These are phyloP conservation scores for Maudiozyma turicensis DNA, from an alignment of 805 yeast genomes.

Conservation along the genomic window DNA sequence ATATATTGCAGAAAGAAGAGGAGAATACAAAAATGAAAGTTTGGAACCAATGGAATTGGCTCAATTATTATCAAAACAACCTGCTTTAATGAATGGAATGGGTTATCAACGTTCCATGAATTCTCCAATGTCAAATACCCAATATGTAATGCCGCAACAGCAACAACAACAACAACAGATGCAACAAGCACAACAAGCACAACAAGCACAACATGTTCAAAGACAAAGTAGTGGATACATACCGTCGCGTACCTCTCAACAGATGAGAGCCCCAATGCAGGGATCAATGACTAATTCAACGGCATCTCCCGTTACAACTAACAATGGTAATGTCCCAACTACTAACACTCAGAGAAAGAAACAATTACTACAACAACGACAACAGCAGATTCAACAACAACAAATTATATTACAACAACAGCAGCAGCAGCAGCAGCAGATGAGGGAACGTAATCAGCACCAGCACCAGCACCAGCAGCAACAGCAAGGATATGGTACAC, in stretches of 20 bases:
- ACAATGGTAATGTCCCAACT: neutral
- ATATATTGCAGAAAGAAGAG: conserved; percentile 32
- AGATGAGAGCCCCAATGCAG: neutral
- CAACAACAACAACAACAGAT: neutral
- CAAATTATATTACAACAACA: neutral
- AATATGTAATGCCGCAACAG: neutral
- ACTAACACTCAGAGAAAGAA: neutral
- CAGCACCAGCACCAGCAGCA: neutral
- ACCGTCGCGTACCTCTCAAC: neutral
- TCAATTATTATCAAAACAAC: conserved; percentile 6
- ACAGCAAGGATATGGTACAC: neutral
- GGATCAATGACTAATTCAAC: neutral
- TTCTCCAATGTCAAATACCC: neutral
- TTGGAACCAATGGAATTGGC: conserved; percentile 17
- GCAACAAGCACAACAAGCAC: neutral
- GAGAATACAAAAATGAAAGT: conserved; percentile 29
- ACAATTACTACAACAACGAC: neutral
- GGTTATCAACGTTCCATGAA: neutral
- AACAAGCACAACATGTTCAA: neutral
- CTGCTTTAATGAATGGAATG: neutral
- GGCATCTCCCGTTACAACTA: neutral
- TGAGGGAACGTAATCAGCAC: too few relatives aligned
- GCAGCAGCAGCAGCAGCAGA: neutral
- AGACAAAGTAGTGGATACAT: neutral
- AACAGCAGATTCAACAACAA: conserved; percentile 1